Percentiles rank a stretch among this genome's conserved stretches.
These are phyloP conservation scores for Aspergillus ochraceus DNA, from an alignment of 2,329 filamentous ascomycete genomes.

Conservation along the genomic window DNA sequence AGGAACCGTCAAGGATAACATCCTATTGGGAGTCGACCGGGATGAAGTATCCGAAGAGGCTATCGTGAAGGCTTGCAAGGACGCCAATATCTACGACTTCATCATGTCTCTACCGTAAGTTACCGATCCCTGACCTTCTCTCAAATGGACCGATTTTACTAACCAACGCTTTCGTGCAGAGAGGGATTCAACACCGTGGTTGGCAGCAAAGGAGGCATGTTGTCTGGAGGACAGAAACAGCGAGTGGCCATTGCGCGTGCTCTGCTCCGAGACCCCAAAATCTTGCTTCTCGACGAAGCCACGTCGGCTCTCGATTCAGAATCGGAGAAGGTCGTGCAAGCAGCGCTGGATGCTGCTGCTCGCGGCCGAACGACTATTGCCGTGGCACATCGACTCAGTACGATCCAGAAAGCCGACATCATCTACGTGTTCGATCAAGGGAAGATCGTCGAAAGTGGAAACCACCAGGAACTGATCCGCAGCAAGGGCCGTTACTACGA, in stretches of 20 bases:
- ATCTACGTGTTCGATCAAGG: slow-evolving; percentile 98
- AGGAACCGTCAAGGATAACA: slow-evolving; percentile 87
- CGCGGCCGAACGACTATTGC: slow-evolving; percentile 88
- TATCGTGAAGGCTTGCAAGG: slow-evolving; percentile 76
- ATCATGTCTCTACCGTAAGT: slow-evolving; percentile 74
- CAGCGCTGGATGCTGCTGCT: slow-evolving; percentile 75
- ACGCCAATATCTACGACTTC: slow-evolving; percentile 92
- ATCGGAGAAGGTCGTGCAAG: slow-evolving; percentile 59
- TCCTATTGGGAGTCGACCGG: slow-evolving; percentile 71
- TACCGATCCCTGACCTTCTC: slow-evolving; percentile 1
- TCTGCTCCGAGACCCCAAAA: slow-evolving; percentile 83
- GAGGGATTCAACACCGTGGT: slow-evolving; percentile 85
- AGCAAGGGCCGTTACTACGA: slow-evolving; percentile 73
- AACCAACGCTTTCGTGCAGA: slow-evolving; percentile 21
- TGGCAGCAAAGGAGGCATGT: slow-evolving; percentile 79
- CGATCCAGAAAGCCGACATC: slow-evolving; percentile 89
- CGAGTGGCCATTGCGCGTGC: slow-evolving; percentile 91
- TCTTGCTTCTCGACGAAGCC: slow-evolving; percentile 81
- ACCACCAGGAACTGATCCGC: slow-evolving; percentile 70
- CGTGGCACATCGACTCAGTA: slow-evolving; percentile 86
- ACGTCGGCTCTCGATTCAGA: slow-evolving; percentile 54
- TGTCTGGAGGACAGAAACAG: slow-evolving; percentile 92
- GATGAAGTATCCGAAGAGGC: slow-evolving; percentile 69
- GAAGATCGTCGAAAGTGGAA: slow-evolving; percentile 79
- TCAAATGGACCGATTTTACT: neutral